Conservation (phyloP, 2,329 filamentous ascomycete genomes). For the Colletotrichum spinosum region DNA sequence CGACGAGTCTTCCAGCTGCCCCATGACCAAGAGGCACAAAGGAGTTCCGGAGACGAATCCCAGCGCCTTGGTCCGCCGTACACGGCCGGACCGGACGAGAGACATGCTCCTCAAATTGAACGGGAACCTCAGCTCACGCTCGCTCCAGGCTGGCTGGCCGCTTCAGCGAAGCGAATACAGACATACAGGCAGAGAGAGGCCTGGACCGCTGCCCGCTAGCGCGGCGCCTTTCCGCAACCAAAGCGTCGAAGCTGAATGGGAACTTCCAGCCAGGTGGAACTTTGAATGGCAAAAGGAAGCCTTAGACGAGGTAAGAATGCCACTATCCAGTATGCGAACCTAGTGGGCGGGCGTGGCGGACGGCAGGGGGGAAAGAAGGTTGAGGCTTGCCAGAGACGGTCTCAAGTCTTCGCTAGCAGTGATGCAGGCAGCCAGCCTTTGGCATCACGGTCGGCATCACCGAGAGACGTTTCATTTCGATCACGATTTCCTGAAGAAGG, state of each 20-base stretch:
- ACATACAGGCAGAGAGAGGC: neutral
- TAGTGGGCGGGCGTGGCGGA: slow-evolving; percentile 4
- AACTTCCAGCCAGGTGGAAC: slow-evolving; percentile 13
- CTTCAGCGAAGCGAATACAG: neutral
- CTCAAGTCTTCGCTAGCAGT: neutral
- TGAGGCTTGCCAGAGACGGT: slow-evolving; percentile 1
- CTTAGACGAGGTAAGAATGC: slow-evolving; percentile 1
- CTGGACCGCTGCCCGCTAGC: slow-evolving; percentile 15
- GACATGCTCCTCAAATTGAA: neutral
- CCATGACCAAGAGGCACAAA: slow-evolving; percentile 7
- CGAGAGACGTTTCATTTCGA: slow-evolving; percentile 2
- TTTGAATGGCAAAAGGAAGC: slow-evolving; percentile 22
- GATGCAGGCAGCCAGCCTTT: slow-evolving; percentile 2
- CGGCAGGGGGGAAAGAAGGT: slow-evolving; percentile 11
- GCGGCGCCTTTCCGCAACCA: slow-evolving; percentile 16
- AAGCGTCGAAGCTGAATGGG: slow-evolving; percentile 32
- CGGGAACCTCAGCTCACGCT: slow-evolving; percentile 5
- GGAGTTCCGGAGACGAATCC: slow-evolving; percentile 20
- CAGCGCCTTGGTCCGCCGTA: slow-evolving; percentile 2
- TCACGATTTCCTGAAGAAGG: neutral
- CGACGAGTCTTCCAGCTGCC: neutral
- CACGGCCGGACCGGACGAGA: slow-evolving; percentile 14
- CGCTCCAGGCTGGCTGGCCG: slow-evolving; percentile 11
- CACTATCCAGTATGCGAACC: neutral
- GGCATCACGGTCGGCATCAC: slow-evolving; percentile 12